A percentile compares a stretch with the other conserved stretches of the same genome.
Evolutionary conservation across 1,284 basidiomycete genomes (phyloP).

Genomic region (Austroboletus olivaceoglutinosus): DNA sequence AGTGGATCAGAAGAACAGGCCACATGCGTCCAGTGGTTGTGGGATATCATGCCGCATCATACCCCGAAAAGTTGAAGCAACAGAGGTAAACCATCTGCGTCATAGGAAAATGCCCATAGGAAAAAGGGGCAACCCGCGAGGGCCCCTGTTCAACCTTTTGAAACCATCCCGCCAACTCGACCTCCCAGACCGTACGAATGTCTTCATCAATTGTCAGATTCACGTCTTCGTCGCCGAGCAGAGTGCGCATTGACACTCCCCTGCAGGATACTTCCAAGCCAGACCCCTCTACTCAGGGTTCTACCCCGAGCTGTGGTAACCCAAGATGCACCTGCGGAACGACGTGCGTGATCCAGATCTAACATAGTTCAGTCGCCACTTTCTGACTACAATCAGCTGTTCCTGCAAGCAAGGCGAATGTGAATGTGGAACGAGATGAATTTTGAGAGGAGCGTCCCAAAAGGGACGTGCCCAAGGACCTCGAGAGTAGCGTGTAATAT

Average conservation of each 20-base stretch:
- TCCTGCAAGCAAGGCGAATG: conserved; percentile 20
- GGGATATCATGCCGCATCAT: too few species aligned
- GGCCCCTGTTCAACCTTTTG: too few species aligned
- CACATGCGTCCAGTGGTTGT: too few species aligned
- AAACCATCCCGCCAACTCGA: neutral
- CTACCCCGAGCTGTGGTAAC: conserved; percentile 19
- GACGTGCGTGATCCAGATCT: conserved; percentile 16
- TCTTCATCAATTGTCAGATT: conserved; percentile 11
- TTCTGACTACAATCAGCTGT: conserved; percentile 12
- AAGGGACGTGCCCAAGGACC: neutral
- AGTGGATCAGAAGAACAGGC: too few species aligned
- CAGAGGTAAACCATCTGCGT: neutral
- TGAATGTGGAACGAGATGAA: conserved; percentile 8
- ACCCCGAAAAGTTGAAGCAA: neutral
- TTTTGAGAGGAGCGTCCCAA: neutral
- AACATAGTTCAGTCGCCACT: too few species aligned
- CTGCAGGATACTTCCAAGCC: conserved; percentile 11
- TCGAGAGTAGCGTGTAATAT: too few species aligned
- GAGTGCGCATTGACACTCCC: neutral
- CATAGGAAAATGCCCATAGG: too few species aligned
- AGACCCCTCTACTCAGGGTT: neutral
- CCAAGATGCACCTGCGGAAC: conserved; percentile 17
- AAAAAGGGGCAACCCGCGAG: too few species aligned
- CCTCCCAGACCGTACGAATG: neutral
- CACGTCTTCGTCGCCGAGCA: neutral